phyloP scores from a whole-genome alignment of 768 basidiomycete genomes.

The Calocera cornea region DNA sequence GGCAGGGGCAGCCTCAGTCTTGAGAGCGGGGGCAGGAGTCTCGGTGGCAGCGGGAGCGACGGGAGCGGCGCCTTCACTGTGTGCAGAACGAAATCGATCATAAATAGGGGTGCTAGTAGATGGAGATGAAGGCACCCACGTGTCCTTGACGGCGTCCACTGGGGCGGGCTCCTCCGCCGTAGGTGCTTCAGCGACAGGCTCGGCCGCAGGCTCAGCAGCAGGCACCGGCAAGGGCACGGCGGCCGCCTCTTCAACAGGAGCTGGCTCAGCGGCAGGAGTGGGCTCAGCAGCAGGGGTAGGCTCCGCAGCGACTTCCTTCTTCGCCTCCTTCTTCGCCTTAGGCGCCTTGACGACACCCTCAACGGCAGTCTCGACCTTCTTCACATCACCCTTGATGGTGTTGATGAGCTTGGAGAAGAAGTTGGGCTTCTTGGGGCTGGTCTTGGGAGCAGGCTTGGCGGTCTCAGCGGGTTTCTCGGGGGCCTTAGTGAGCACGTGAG shows the following conservation, averaged over 20 bases:
- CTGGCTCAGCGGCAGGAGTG: constrained; percentile 14
- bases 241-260: constrained; percentile 9
- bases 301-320: constrained; percentile 32
- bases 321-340: constrained; percentile 42
- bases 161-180: constrained; percentile 31
- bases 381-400: constrained; percentile 46
- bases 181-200: constrained; percentile 27
- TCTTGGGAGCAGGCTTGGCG: constrained; percentile 28
- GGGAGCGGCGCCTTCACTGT: constrained; percentile 13
- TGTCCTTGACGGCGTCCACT: constrained; percentile 41
- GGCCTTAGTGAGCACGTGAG: constrained; percentile 22
- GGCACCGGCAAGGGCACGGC: constrained; percentile 15
- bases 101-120: constrained; percentile 6
- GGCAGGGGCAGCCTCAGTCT: constrained; percentile 27
- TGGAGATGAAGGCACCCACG: constrained; percentile 32
- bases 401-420: constrained; percentile 66
- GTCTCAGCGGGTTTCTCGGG: constrained; percentile 35
- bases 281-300: constrained; percentile 19
- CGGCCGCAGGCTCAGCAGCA: constrained; percentile 30
- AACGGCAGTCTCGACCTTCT: constrained; percentile 16
- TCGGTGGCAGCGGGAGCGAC: constrained; percentile 27
- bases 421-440: constrained; percentile 66
- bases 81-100: constrained; percentile 1
- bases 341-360: constrained; percentile 32
- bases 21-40: constrained; percentile 27